Evolutionary conservation across 495 filamentous ascomycete genomes (phyloP).

Genomic region (Tuber calosporum): DNA sequence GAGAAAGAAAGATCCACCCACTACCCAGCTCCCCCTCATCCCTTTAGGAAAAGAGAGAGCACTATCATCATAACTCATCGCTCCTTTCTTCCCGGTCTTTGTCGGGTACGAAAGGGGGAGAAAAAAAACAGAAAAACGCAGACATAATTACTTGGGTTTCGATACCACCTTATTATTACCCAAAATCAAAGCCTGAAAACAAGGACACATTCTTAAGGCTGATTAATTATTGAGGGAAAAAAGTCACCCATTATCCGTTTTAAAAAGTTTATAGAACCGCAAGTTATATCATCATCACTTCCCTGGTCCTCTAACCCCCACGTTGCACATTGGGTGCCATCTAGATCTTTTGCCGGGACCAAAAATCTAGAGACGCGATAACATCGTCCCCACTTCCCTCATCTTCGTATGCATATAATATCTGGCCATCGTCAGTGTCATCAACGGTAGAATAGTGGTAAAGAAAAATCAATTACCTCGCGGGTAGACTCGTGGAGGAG

Average conservation of each 20-base stretch:
- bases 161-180: conserved; percentile 11
- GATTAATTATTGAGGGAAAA: neutral
- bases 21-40: neutral
- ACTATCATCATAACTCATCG: conserved; percentile 2
- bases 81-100: neutral
- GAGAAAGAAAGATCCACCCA: neutral
- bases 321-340: conserved; percentile 6
- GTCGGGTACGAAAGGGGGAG: neutral
- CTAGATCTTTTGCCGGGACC: conserved; percentile 50
- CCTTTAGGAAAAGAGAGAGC: neutral
- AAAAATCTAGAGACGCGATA: conserved; percentile 93
- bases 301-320: neutral
- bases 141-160: conserved; percentile 30
- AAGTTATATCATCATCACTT: neutral
- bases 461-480: conserved; percentile 59
- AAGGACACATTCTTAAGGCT: conserved; percentile 9
- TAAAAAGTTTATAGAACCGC: neutral
- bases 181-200: conserved; percentile 8
- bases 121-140: neutral
- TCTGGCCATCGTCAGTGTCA: conserved; percentile 51
- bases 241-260: conserved; percentile 13
- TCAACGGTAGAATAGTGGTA: conserved; percentile 9
- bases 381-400: conserved; percentile 83
- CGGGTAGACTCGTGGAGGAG: conserved; percentile 94
- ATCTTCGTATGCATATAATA: conserved; percentile 94